Base-by-base conservation (phyloP, 2,329 filamentous ascomycete species). In the Botryotinia globosa region DNA sequence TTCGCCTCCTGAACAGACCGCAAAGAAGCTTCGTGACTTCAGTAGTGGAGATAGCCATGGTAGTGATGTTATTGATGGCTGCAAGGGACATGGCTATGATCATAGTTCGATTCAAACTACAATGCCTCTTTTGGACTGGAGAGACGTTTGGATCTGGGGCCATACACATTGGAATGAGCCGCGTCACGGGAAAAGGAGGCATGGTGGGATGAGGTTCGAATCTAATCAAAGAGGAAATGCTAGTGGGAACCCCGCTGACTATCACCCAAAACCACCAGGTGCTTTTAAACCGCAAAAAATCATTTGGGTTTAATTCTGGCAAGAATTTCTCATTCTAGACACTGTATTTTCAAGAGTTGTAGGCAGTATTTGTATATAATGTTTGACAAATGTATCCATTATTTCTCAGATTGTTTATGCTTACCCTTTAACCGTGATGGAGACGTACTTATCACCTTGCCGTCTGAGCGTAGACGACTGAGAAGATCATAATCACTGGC, bases 91-190 rank as follows among this genome's bases (percentile, higher is more conserved):
- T 6, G 25, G 1, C 2, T 71, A 71, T 66, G 45, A 65, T 42
- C 69, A 65, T 66, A 32, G 29, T 71, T 34, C n/a, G 10, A n/a
- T 71, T n/a, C 1, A 37, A 51, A 71, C 69, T 51, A 64, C 59
- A 29, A 54, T 56, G 45, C 69, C 69, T n/a, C n/a, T 42, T 14
- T 34, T 71, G n/a, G 59, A 71, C 42, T 25, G 25, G 5, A 64
- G 69, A 10, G 69, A 56, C 18, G 69, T 65, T 10, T 71, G 69
- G 69, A 66, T 65, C 32, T 64, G 45, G 34, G 69, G 59, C 29
- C 69, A 71, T 56, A 71, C 69, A 9, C 59, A 71, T 71, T 71
- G 59, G 42, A 71, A 65, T 32, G 64, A 67, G 39, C 48, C 25
- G 16, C 18, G 7, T 22, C 7, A 39, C 12, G 64, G 64, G 34